These are phyloP conservation scores for Apocynum venetum DNA, from an alignment of 257 asterid genomes.

Conservation along the genomic window DNA sequence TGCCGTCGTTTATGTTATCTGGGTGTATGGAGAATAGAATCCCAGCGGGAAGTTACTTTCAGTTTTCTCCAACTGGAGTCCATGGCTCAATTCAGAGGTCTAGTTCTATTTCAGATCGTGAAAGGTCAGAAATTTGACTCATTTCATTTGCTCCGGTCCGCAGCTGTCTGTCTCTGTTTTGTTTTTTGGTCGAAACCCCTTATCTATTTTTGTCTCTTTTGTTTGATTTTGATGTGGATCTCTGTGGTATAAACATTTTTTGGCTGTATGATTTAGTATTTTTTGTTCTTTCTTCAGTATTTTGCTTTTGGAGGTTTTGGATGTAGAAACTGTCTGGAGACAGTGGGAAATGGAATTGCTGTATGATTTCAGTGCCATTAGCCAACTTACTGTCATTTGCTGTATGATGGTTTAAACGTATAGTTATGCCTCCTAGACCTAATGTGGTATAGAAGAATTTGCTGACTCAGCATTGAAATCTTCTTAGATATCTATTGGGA, in stretches of 20 bases:
- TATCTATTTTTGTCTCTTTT: not conserved
- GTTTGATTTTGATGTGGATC: conserved; percentile 10
- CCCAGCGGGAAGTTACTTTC: conserved; percentile 62
- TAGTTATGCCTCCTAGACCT: not conserved
- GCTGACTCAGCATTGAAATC: not conserved
- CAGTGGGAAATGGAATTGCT: not conserved
- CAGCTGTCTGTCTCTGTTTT: not conserved
- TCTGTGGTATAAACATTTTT: not conserved
- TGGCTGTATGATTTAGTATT: not conserved
- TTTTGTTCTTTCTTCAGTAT: not conserved
- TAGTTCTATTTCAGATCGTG: conserved; percentile 59
- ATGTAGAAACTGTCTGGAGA: not conserved
- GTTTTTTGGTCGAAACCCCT: not conserved
- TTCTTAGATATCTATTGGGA: not conserved
- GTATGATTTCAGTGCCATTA: not conserved
- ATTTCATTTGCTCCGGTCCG: not conserved
- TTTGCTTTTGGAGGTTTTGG: not conserved
- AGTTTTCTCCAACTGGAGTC: conserved; percentile 55
- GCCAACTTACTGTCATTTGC: not conserved
- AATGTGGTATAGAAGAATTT: not conserved
- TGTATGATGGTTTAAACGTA: not conserved
- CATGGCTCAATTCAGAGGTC: conserved; percentile 60
- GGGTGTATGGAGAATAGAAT: conserved; percentile 58
- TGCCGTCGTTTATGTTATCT: conserved; percentile 6
- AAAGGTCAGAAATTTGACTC: conserved; percentile 36